Evolutionary conservation across 2,329 filamentous ascomycete species (phyloP).

Genomic region (Podosphaera aphanis): DNA sequence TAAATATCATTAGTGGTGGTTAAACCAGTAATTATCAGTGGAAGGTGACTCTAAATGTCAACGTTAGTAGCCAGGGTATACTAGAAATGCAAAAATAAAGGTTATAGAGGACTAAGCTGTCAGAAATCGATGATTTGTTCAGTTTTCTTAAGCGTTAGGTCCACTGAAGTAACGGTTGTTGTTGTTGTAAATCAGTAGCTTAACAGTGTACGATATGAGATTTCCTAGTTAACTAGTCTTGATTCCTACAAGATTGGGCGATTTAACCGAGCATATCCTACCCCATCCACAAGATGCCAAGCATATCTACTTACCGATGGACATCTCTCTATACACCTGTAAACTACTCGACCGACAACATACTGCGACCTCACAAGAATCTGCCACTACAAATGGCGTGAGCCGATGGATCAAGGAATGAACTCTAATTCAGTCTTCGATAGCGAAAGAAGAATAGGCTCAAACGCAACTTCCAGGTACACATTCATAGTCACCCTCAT

Average conservation of each 20-base stretch:
- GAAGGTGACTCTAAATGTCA: too few species aligned
- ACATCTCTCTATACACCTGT: not conserved
- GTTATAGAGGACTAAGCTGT: too few species aligned
- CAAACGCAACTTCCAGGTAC: constrained; percentile 6
- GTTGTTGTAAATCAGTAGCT: too few species aligned
- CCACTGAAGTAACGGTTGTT: too few species aligned
- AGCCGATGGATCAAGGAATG: constrained; percentile 11
- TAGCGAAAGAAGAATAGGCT: constrained; percentile 6
- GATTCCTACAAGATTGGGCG: not conserved
- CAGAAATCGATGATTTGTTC: too few species aligned
- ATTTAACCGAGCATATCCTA: not conserved
- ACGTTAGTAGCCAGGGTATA: too few species aligned
- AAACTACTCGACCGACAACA: not conserved
- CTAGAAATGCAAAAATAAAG: too few species aligned
- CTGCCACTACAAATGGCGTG: constrained; percentile 9
- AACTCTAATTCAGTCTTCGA: constrained; percentile 8
- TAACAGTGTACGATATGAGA: too few species aligned
- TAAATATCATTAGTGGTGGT: too few species aligned
- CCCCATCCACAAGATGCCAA: not conserved
- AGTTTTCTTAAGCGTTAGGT: too few species aligned
- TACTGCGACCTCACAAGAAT: not conserved
- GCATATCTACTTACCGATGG: not conserved
- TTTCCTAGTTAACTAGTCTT: too few species aligned
- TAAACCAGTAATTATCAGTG: too few species aligned
- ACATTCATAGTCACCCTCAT: constrained; percentile 3